phyloP scores from a whole-genome alignment of 768 basidiomycete genomes.

The Russula compacta region DNA sequence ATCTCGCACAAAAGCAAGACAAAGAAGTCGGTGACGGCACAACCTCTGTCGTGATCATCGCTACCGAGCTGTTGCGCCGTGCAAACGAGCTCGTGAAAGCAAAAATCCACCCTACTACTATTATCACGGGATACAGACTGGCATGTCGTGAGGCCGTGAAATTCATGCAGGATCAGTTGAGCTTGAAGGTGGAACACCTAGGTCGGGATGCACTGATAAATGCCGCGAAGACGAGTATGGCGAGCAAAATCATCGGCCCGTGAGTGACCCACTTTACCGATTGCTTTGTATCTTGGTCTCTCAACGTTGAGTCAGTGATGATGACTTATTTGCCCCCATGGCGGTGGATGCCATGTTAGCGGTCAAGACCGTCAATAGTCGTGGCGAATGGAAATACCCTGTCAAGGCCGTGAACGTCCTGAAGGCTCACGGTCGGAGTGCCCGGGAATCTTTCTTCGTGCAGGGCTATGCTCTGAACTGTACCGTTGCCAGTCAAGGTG shows the following conservation, averaged over 20 bases:
- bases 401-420: slow-evolving; percentile 98
- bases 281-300: slow-evolving; percentile 5
- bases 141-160: slow-evolving; percentile 96
- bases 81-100: slow-evolving; percentile 98
- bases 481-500: slow-evolving; percentile 97
- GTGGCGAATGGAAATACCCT: slow-evolving; percentile 96
- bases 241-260: slow-evolving; percentile 97
- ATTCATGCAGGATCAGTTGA: slow-evolving; percentile 96
- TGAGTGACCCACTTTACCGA: slow-evolving; percentile 37
- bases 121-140: slow-evolving; percentile 96
- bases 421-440: slow-evolving; percentile 95
- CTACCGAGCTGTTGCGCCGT: slow-evolving; percentile 91
- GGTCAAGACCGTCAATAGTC: slow-evolving; percentile 86
- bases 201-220: slow-evolving; percentile 90
- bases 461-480: slow-evolving; percentile 97
- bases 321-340: slow-evolving; percentile 96
- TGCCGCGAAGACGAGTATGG: slow-evolving; percentile 97
- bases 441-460: slow-evolving; percentile 89
- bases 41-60: slow-evolving; percentile 95
- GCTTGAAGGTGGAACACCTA: slow-evolving; percentile 87
- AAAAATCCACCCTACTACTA: slow-evolving; percentile 98
- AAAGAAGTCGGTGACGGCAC: slow-evolving; percentile 99
- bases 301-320: slow-evolving; percentile 52
- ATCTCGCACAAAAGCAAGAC: slow-evolving; percentile 98
- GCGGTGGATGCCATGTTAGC: slow-evolving; percentile 98